phyloP scores from a whole-genome alignment of 345 rosid genomes.

The Ricinus communis region DNA sequence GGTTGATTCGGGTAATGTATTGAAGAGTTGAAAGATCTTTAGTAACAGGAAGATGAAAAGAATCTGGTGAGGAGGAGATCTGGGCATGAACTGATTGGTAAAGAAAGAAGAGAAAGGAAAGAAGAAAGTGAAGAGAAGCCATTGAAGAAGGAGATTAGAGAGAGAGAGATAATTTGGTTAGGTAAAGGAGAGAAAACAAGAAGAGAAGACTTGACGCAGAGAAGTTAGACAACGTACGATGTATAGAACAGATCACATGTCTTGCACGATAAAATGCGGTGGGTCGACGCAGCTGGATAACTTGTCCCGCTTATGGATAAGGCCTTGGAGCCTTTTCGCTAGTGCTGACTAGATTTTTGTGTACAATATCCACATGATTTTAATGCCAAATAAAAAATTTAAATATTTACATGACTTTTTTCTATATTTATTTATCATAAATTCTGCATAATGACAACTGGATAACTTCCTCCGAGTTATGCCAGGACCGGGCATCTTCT shows the following conservation, averaged over 20 bases:
- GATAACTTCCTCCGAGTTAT: too few relatives aligned
- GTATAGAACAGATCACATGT: too few relatives aligned
- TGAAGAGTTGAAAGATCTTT: constrained; percentile 61
- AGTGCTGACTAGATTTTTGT: constrained; percentile 13
- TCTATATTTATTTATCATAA: too few relatives aligned
- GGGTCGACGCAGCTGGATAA: constrained; percentile 4
- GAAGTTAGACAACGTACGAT: neutral
- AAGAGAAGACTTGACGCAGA: neutral
- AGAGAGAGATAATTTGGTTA: neutral
- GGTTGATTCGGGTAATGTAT: constrained; percentile 50
- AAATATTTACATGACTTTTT: too few relatives aligned
- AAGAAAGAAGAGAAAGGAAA: constrained; percentile 16
- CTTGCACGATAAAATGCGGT: neutral
- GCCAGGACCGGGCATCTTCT: too few relatives aligned
- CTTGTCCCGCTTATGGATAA: constrained; percentile 2
- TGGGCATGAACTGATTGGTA: constrained; percentile 17
- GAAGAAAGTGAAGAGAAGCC: constrained; percentile 29
- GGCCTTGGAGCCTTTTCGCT: neutral
- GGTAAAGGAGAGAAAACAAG: neutral
- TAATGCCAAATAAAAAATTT: neutral
- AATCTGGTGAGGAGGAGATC: constrained; percentile 14
- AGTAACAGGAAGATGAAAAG: constrained; percentile 39
- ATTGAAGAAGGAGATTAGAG: constrained; percentile 19
- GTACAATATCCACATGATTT: neutral
- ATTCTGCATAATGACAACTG: too few relatives aligned